phyloP scores from a whole-genome alignment of 257 asterid genomes.

The Cruciata laevipes region DNA sequence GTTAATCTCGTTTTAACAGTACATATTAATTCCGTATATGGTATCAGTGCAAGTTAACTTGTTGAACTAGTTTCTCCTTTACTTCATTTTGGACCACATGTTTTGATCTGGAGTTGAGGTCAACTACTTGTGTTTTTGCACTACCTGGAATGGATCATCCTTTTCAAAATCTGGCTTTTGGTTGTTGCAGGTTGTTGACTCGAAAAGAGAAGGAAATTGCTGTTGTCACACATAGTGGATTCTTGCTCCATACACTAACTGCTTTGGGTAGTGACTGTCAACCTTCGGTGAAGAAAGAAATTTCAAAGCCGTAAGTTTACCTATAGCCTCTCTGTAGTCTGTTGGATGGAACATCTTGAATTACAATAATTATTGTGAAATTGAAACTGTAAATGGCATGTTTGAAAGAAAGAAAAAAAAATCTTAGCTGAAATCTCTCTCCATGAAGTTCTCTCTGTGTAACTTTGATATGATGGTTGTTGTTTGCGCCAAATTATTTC shows the following conservation, averaged over 20 bases:
- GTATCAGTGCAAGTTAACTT: not conserved
- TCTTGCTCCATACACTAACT: constrained; percentile 65
- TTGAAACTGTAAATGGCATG: not conserved
- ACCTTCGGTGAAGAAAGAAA: constrained; percentile 59
- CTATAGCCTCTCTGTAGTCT: not conserved
- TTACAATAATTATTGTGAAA: not conserved
- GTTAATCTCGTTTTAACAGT: not conserved
- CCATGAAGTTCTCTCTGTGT: not conserved
- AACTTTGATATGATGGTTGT: not conserved
- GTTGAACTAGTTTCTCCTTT: not conserved
- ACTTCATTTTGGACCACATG: not conserved
- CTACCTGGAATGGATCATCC: constrained; percentile 1
- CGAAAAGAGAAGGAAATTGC: constrained; percentile 88
- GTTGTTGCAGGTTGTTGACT: constrained; percentile 52
- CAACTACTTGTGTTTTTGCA: not conserved
- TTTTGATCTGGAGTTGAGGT: not conserved
- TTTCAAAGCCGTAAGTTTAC: constrained; percentile 61
- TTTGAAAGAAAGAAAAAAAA: no score
- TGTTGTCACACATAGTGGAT: constrained; percentile 85
- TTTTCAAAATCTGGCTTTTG: constrained; percentile 4
- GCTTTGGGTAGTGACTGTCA: constrained; percentile 64
- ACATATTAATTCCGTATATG: not conserved
- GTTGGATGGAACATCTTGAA: not conserved
- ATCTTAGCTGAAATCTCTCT: no score
- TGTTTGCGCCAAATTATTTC: not conserved